Evolutionary conservation across 2,329 filamentous ascomycete genomes (phyloP).

Genomic region (Fusarium circinatum): DNA sequence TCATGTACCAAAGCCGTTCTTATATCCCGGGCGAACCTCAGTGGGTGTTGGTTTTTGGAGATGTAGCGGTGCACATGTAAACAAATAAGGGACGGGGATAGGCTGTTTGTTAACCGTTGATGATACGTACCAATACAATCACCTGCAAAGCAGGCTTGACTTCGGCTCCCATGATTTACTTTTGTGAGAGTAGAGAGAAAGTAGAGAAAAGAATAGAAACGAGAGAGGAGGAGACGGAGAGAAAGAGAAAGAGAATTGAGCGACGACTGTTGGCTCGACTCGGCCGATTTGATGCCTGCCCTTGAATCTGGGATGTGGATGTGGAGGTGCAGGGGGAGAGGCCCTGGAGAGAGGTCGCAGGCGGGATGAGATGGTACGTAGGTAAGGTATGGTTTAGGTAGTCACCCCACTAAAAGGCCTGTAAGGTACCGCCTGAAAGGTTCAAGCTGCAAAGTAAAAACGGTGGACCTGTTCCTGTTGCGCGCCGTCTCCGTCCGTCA

Average conservation of each 20-base stretch:
- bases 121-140: slow-evolving; percentile 75
- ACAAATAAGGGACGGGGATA: slow-evolving; percentile 7
- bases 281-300: slow-evolving; percentile 6
- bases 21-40: not conserved
- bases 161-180: slow-evolving; percentile 39
- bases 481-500: slow-evolving; percentile 33
- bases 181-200: not conserved
- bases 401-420: slow-evolving; percentile 30
- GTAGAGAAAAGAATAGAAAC: not conserved
- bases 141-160: slow-evolving; percentile 71
- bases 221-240: not conserved
- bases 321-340: slow-evolving; percentile 4
- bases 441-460: slow-evolving; percentile 25
- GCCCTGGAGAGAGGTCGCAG: not conserved
- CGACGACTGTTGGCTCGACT: slow-evolving; percentile 9
- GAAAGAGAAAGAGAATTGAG: not conserved
- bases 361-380: not conserved
- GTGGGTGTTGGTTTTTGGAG: not conserved
- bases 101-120: slow-evolving; percentile 3
- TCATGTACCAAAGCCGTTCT: slow-evolving; percentile 6
- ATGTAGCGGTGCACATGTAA: slow-evolving; percentile 18
- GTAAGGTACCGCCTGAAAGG: slow-evolving; percentile 36
- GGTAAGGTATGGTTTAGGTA: slow-evolving; percentile 6
- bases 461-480: not conserved
- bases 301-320: slow-evolving; percentile 9